These are phyloP conservation scores for Spergularia azorica DNA, from an alignment of 179 eudicot genomes.

Conservation along the genomic window DNA sequence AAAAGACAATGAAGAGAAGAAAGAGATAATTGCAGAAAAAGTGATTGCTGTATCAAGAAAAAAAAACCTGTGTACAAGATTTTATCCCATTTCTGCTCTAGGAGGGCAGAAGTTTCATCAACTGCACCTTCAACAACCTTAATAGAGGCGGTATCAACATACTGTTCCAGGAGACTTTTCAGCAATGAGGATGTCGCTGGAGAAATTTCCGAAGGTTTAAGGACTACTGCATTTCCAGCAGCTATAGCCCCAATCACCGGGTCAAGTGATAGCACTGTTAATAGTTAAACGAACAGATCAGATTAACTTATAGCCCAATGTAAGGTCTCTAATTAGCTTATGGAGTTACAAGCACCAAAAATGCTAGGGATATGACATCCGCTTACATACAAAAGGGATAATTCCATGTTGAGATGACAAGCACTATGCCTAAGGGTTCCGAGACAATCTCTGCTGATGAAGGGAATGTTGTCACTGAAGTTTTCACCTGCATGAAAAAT, in stretches of 20 bases:
- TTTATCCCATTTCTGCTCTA: conserved; percentile 96
- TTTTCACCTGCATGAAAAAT: conserved; percentile 38
- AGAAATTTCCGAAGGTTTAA: conserved; percentile 52
- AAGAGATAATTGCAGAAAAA: background rate
- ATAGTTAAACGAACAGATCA: background rate
- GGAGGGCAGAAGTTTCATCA: conserved; percentile 73
- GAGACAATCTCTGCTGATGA: conserved; percentile 53
- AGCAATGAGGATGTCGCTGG: conserved; percentile 52
- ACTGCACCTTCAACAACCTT: conserved; percentile 84
- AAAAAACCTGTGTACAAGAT: conserved; percentile 82
- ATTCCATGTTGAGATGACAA: conserved; percentile 56
- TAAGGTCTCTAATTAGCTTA: background rate
- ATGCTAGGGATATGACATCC: background rate
- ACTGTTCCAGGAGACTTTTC: conserved; percentile 56
- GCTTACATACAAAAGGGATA: conserved; percentile 50
- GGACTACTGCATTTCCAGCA: conserved; percentile 54
- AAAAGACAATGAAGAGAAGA: background rate
- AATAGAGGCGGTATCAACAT: conserved; percentile 62
- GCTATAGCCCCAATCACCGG: conserved; percentile 59
- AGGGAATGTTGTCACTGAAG: conserved; percentile 42
- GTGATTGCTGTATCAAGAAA: background rate
- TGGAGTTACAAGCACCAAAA: background rate
- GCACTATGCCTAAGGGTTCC: conserved; percentile 52
- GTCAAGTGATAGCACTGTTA: conserved; percentile 73
- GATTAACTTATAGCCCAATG: background rate